Base-by-base conservation (phyloP, 192 early-diverging fungal species). In the Linnemannia zychae region DNA sequence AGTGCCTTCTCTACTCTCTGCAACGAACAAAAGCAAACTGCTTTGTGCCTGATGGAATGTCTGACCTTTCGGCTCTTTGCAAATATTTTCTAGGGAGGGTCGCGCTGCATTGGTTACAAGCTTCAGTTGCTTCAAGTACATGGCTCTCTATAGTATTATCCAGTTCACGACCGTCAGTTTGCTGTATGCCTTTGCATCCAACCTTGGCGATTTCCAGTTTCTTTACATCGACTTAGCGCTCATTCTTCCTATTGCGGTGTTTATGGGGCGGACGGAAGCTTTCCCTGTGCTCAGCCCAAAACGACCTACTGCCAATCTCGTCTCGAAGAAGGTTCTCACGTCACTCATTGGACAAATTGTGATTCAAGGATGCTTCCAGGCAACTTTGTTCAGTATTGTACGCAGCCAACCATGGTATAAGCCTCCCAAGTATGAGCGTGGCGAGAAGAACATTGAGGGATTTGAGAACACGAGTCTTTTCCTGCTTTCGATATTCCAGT, bases 91-190 rank as follows among this genome's bases (percentile, higher is more conserved):
- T 17, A 76, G 95, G 70, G 98, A 99, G 79, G 99, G 99, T 36
- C 90, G 99, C 6, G 97, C 97, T 3, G 97, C 99, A 7, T 91
- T 99, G 63, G 97, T 98, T 53, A 99, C 99, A 7, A 96, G 94
- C 79, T 99, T 99, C 81, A 95, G 94, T 78, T 98, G 97, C 89
- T 99, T 99, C 94, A 98, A 99, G 89, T 99, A 94, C 88, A 98
- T 99, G 97, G 97, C 98, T 3, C 89, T 99, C 28, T 99, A 99
- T 84, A 95, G 94, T 71, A 92, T 99, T 53, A 98, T 99, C 80
- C 99, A 99, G 82, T 99, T 98, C 76, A 97, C 96, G 4, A 93
- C 96, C 12, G 98, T 99, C 46, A 97, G 96, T 74, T 87, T 99
- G 34, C 87, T 99, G 74, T 99, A 99, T 90, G 80, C 92, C 57